phyloP scores from a whole-genome alignment of 208 protist species.

The Crithidia sp. region DNA sequence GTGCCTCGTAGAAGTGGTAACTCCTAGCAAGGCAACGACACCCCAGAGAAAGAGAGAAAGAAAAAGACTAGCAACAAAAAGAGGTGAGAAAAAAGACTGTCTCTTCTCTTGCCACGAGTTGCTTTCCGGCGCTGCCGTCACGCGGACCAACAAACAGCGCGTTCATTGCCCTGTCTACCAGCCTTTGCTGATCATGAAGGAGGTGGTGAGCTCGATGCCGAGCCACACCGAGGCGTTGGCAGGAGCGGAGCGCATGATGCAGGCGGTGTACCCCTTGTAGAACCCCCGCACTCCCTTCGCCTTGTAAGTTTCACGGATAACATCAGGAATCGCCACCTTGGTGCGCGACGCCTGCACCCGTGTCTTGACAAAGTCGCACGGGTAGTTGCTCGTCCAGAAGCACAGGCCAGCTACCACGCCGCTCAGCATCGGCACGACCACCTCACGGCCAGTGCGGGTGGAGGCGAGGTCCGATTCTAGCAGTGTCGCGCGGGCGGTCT shows the following conservation, averaged over 20 bases:
- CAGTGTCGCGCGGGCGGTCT: slow-evolving; percentile 34
- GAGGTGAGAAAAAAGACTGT: too few species aligned
- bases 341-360: slow-evolving; percentile 54
- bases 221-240: slow-evolving; percentile 83
- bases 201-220: slow-evolving; percentile 57
- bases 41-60: too few species aligned
- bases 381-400: slow-evolving; percentile 81
- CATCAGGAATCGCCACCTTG: slow-evolving; percentile 38
- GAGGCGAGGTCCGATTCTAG: slow-evolving; percentile 22
- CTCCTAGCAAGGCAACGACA: too few species aligned
- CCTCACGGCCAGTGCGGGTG: slow-evolving; percentile 29
- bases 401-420: slow-evolving; percentile 55
- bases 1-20: too few species aligned
- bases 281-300: slow-evolving; percentile 47
- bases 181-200: slow-evolving; percentile 45
- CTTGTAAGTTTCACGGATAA: slow-evolving; percentile 44
- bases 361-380: slow-evolving; percentile 77
- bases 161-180: slow-evolving; percentile 24
- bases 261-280: slow-evolving; percentile 71
- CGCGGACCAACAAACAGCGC: too few species aligned
- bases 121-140: too few species aligned
- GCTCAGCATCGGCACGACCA: slow-evolving; percentile 61
- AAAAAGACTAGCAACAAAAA: too few species aligned
- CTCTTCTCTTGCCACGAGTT: too few species aligned
- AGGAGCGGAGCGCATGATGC: slow-evolving; percentile 60